Base-by-base conservation (phyloP, 768 basidiomycete genomes). In the Leccinellum rugosiceps region DNA sequence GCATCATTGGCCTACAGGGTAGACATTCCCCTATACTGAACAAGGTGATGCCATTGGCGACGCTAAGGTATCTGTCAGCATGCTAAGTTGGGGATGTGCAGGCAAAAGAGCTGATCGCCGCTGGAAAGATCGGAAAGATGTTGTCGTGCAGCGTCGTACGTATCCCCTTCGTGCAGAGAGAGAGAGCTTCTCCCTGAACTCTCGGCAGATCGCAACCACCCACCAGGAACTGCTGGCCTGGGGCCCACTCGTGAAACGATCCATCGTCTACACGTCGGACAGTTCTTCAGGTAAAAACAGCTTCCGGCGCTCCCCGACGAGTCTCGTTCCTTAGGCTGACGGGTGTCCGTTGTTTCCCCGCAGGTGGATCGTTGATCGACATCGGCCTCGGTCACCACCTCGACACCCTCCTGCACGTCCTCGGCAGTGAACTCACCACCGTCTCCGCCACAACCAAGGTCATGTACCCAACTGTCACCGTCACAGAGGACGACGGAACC, bases 21-120 rank as follows among this genome's bases (percentile, higher is more conserved):
- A 61, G 60, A 21, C 60, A 61, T 10, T 61, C 60, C n/a, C 50
- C 58, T 6, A n/a, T 44, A 43, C 6, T 59, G 35, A 59, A 59
- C 35, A 59, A 49, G 50, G 58, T 41, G 23, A 47, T 3, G 34
- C 8, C 0, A 23, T 21, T 43, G 28, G 4, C 11, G 0, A 7
- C 21, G 6, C n/a, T 25, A 21, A 2, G 17, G 8, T 14, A 9
- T 21, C 23, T 3, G 11, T 4, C 14, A 3, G 10, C 15, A 21
- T 15, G 23, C 53, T 59, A 26, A 56, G 11, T 10, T 43, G 15
- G 2, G 41, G 3, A 15, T 9, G 11, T 26, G 4, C 32, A 59
- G 58, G 58, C 58, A 8, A 59, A 52, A 28, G 58, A 56, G 26
- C 54, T 56, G 19, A 56, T 59, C 19, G 45, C 55, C 3, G 38